These are phyloP conservation scores for Aspergillus flavus DNA, from an alignment of 2,329 filamentous ascomycete species.

Conservation along the genomic window DNA sequence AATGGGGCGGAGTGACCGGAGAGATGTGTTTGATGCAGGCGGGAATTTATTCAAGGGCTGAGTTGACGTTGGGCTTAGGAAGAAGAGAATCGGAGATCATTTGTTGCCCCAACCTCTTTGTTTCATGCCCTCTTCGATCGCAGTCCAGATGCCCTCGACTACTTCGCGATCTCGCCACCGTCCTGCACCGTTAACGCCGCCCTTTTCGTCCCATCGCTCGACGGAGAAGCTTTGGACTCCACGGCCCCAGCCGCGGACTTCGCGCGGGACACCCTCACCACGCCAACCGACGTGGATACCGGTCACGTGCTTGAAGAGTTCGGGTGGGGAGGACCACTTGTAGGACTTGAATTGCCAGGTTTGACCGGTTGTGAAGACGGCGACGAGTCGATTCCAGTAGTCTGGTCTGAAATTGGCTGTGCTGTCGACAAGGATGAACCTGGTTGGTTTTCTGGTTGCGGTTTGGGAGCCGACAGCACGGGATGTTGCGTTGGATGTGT, in stretches of 20 bases:
- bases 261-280: constrained; percentile 76
- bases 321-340: constrained; percentile 87
- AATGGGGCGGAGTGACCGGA: not conserved
- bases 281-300: constrained; percentile 92
- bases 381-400: constrained; percentile 94
- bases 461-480: constrained; percentile 59
- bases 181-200: constrained; percentile 37
- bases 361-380: constrained; percentile 96
- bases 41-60: not conserved
- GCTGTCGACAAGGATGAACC: constrained; percentile 93
- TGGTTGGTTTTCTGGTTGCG: constrained; percentile 63
- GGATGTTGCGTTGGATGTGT: constrained; percentile 32
- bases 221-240: constrained; percentile 77
- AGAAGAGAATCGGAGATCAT: constrained; percentile 13
- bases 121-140: constrained; percentile 85
- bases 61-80: not conserved
- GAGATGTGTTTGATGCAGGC: not conserved
- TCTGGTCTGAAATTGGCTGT: constrained; percentile 96
- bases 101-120: constrained; percentile 71
- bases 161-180: constrained; percentile 89
- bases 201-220: constrained; percentile 74
- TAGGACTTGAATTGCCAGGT: constrained; percentile 99
- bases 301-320: constrained; percentile 85
- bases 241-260: constrained; percentile 81
- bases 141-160: constrained; percentile 89